Conservation (phyloP, 2,329 filamentous ascomycete species). For the Cladosporium sp. region DNA sequence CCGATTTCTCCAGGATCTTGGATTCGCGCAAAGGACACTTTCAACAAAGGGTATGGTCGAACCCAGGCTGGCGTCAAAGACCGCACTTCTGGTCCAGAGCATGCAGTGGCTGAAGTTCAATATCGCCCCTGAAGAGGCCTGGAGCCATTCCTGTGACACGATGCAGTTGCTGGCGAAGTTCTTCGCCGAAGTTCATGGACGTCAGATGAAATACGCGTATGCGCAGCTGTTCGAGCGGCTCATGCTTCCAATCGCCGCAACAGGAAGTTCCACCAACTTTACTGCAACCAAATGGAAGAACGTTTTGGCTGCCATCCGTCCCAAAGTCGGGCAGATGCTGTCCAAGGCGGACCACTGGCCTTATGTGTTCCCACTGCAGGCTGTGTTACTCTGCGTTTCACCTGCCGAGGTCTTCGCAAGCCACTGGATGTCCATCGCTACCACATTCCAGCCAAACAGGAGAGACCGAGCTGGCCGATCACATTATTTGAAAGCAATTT, state of each 20-base stretch:
- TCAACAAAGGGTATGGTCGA: constrained; percentile 63
- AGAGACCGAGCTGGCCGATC: constrained; percentile 78
- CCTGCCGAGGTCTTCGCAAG: constrained; percentile 74
- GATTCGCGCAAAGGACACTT: constrained; percentile 70
- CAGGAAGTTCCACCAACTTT: constrained; percentile 65
- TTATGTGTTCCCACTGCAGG: constrained; percentile 81
- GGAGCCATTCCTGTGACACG: constrained; percentile 86
- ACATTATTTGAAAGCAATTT: constrained; percentile 81
- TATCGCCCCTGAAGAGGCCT: constrained; percentile 65
- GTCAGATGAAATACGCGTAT: constrained; percentile 87
- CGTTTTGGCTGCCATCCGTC: constrained; percentile 72
- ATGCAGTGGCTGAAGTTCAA: constrained; percentile 86
- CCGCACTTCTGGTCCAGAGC: constrained; percentile 80
- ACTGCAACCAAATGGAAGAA: constrained; percentile 80
- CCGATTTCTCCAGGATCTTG: constrained; percentile 77
- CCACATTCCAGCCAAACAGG: constrained; percentile 71
- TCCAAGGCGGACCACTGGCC: constrained; percentile 90
- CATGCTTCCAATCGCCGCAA: constrained; percentile 79
- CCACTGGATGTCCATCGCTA: constrained; percentile 81
- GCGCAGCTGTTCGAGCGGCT: constrained; percentile 87
- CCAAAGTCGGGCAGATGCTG: constrained; percentile 76
- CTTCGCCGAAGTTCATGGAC: constrained; percentile 80
- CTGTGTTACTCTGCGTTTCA: constrained; percentile 82
- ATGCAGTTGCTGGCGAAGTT: constrained; percentile 75
- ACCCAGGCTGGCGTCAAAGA: constrained; percentile 69